Conservation (phyloP, 1,284 basidiomycete species). For the Apiotrichum gamsii region DNA sequence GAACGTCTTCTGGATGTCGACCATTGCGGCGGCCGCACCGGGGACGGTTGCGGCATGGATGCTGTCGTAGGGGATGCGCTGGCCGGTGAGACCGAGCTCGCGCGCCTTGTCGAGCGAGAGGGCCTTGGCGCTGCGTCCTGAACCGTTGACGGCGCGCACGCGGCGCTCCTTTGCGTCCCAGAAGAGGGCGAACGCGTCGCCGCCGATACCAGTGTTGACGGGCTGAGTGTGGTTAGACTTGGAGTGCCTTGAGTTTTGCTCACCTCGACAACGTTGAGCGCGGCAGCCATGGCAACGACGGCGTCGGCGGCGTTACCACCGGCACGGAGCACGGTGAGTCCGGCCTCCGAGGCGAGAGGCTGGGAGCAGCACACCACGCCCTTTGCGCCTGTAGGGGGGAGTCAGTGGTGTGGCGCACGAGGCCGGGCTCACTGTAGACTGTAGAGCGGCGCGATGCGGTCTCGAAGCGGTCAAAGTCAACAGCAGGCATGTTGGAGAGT, state of each 20-base stretch:
- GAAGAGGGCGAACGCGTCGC: conserved; percentile 85
- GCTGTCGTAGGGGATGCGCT: conserved; percentile 59
- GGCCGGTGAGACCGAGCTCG: conserved; percentile 58
- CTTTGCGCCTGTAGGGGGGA: conserved; percentile 69
- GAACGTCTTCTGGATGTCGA: conserved; percentile 71
- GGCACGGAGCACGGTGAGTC: conserved; percentile 69
- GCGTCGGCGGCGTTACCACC: conserved; percentile 71
- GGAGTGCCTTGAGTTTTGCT: background rate
- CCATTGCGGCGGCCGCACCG: conserved; percentile 82
- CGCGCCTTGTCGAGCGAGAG: conserved; percentile 67
- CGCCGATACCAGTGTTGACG: conserved; percentile 42
- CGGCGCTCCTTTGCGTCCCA: conserved; percentile 69
- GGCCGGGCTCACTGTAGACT: conserved; percentile 53
- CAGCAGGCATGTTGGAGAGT: background rate
- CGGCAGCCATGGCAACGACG: conserved; percentile 17
- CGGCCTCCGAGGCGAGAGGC: conserved; percentile 75
- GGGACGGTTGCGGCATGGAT: conserved; percentile 88
- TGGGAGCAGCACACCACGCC: conserved; percentile 78
- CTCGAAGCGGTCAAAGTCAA: conserved; percentile 11
- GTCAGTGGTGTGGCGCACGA: conserved; percentile 60
- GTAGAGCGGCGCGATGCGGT: conserved; percentile 22
- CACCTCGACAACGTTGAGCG: conserved; percentile 15
- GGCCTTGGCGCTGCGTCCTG: conserved; percentile 68
- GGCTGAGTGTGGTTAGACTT: conserved; percentile 4
- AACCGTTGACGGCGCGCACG: conserved; percentile 55